Conservation (phyloP, 768 basidiomycete genomes). For the Paxillus ammoniavirescens region DNA sequence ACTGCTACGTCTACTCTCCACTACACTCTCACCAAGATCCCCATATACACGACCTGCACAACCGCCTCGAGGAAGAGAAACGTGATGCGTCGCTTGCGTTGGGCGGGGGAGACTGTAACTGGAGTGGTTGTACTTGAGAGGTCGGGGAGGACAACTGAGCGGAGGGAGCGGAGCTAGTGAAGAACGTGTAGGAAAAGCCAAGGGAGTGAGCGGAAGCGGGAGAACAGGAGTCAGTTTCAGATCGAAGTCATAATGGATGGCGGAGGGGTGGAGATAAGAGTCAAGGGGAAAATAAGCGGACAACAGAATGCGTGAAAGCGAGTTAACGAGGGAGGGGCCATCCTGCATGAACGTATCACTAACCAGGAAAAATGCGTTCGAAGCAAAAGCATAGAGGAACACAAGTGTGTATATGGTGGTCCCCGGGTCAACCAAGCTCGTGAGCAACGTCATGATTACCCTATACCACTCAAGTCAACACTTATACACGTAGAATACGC, state of each 20-base stretch:
- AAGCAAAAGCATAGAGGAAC: constrained; percentile 83
- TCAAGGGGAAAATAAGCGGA: too few relatives aligned
- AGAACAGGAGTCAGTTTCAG: too few relatives aligned
- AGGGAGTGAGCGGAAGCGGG: background rate
- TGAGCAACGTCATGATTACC: constrained; percentile 79
- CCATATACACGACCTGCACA: constrained; percentile 84
- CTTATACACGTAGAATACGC: background rate
- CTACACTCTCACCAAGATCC: constrained; percentile 65
- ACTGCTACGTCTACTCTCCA: background rate
- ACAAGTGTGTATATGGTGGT: constrained; percentile 63
- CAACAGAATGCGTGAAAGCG: too few relatives aligned
- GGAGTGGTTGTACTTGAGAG: constrained; percentile 41
- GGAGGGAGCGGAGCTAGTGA: constrained; percentile 84
- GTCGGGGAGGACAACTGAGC: constrained; percentile 89
- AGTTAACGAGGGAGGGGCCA: background rate
- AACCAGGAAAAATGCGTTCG: constrained; percentile 93
- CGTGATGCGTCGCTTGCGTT: constrained; percentile 80
- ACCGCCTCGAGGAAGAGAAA: constrained; percentile 89
- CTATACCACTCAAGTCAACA: constrained; percentile 37
- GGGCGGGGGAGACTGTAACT: constrained; percentile 70
- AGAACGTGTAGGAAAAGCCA: background rate
- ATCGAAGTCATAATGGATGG: too few relatives aligned
- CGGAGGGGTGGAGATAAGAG: background rate
- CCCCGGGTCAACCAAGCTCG: constrained; percentile 61
- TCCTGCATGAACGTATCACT: constrained; percentile 26